A percentile compares a stretch with the other conserved stretches of the same genome.
These are phyloP conservation scores for Platanthera zijinensis DNA, from an alignment of 106 monocot genomes.

Conservation along the genomic window DNA sequence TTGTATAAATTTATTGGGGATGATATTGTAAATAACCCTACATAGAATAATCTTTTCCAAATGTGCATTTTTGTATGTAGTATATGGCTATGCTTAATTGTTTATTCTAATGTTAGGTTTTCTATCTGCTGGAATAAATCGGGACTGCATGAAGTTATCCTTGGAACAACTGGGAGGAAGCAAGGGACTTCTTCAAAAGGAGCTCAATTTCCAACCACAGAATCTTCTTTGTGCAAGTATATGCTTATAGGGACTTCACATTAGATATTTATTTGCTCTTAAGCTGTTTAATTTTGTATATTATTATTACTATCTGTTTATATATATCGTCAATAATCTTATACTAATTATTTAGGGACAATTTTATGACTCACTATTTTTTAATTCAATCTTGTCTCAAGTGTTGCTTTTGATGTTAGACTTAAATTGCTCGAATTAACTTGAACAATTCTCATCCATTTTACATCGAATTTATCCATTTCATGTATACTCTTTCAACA, in stretches of 20 bases:
- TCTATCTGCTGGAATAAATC: constrained; percentile 91
- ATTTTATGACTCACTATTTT: background rate
- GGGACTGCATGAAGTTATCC: constrained; percentile 81
- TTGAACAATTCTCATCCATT: no score
- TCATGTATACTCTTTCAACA: no score
- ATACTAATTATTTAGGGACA: background rate
- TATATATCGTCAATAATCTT: background rate
- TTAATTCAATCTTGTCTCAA: no score
- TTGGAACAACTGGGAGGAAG: constrained; percentile 91
- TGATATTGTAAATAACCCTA: no score
- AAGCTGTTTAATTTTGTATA: background rate
- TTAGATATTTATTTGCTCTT: background rate
- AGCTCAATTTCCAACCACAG: constrained; percentile 55
- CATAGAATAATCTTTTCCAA: background rate
- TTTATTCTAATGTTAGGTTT: constrained; percentile 43
- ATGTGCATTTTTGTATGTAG: background rate
- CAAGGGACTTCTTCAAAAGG: constrained; percentile 92
- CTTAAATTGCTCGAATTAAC: no score
- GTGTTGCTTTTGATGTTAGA: no score
- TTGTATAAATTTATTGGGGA: no score
- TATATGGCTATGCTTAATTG: background rate
- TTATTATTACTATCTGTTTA: no score
- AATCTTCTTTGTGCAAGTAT: constrained; percentile 89
- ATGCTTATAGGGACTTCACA: background rate
- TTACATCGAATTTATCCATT: no score